These are phyloP conservation scores for Begonia masoniana DNA, from an alignment of 306 rosid species.

Conservation along the genomic window DNA sequence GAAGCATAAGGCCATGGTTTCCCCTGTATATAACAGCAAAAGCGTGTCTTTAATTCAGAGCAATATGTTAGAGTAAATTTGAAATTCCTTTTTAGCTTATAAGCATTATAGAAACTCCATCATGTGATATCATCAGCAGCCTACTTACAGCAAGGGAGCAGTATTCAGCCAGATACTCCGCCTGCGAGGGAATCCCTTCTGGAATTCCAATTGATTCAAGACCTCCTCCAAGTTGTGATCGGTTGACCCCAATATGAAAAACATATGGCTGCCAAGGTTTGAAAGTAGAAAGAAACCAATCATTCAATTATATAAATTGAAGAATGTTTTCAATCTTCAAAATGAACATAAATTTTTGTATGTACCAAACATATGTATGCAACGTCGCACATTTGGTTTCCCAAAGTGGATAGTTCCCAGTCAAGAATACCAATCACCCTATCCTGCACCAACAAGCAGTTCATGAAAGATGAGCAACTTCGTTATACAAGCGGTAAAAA, in stretches of 20 bases:
- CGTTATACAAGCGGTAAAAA: too few relatives aligned
- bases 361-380: constrained; percentile 72
- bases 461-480: background rate
- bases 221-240: constrained; percentile 25
- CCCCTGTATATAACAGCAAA: constrained; percentile 40
- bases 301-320: too few relatives aligned
- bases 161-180: constrained; percentile 78
- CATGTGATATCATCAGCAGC: background rate
- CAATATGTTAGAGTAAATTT: too few relatives aligned
- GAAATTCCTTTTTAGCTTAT: too few relatives aligned
- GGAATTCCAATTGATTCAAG: constrained; percentile 49
- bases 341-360: background rate
- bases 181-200: constrained; percentile 69
- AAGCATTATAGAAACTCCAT: background rate
- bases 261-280: constrained; percentile 46
- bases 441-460: constrained; percentile 49
- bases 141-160: constrained; percentile 64
- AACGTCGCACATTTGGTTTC: constrained; percentile 96
- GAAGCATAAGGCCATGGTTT: constrained; percentile 77
- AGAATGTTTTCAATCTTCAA: too few relatives aligned
- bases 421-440: constrained; percentile 89
- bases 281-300: constrained; percentile 1
- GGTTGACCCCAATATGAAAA: constrained; percentile 23
- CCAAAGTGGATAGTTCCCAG: constrained; percentile 95
- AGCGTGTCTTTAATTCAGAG: too few relatives aligned